These are phyloP conservation scores for Penicillium coprophilum DNA, from an alignment of 495 filamentous ascomycete genomes.

Conservation along the genomic window DNA sequence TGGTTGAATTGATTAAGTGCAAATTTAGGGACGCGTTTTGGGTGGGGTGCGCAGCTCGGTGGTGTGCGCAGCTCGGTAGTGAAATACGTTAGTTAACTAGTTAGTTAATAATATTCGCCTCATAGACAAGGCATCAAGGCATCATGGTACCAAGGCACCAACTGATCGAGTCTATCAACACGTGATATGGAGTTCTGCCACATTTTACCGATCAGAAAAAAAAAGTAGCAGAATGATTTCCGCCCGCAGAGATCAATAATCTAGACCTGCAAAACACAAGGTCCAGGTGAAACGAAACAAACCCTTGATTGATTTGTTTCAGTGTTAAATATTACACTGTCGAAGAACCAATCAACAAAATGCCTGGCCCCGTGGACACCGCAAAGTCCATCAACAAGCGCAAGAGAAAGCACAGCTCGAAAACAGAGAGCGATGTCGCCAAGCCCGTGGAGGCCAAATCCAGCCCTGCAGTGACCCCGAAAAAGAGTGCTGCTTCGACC, in stretches of 20 bases:
- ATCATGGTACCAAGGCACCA: background rate
- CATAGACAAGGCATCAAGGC: background rate
- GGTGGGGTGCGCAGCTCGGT: background rate
- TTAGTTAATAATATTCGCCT: conserved; percentile 6
- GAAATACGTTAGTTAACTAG: conserved; percentile 12
- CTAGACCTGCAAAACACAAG: conserved; percentile 26
- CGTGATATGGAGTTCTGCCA: conserved; percentile 36
- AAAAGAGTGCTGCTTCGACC: conserved; percentile 24
- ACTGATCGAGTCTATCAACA: conserved; percentile 24
- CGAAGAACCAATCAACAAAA: conserved; percentile 20
- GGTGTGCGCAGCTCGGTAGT: conserved; percentile 5
- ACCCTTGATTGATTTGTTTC: conserved; percentile 2
- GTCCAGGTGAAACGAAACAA: conserved; percentile 7
- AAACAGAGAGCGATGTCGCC: conserved; percentile 30
- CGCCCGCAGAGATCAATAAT: conserved; percentile 23
- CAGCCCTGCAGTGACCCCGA: conserved; percentile 22
- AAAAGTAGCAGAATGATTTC: conserved; percentile 32
- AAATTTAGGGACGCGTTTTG: no score
- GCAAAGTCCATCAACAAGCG: conserved; percentile 68
- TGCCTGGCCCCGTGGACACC: conserved; percentile 44
- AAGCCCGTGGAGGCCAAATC: conserved; percentile 29
- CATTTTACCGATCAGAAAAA: conserved; percentile 27
- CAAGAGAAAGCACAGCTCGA: conserved; percentile 56
- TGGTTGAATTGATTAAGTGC: no score
- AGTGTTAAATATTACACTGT: conserved; percentile 6